Percentiles rank a stretch among this genome's conserved stretches.
Evolutionary conservation across 352 stramenopile species (phyloP).

Genomic region (Phytopythium vexans): DNA sequence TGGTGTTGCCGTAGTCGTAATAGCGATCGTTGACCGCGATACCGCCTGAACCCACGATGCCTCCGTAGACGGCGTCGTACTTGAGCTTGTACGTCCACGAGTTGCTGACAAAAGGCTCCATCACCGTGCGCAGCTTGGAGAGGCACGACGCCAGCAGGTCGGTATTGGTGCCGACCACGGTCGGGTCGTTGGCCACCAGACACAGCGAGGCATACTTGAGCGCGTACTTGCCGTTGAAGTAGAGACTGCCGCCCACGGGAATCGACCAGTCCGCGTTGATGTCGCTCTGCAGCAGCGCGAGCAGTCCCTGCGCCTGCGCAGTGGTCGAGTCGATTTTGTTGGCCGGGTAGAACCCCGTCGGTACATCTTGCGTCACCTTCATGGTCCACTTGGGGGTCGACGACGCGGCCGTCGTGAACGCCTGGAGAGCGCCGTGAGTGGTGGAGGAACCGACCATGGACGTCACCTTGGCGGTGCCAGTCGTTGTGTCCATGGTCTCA

Average conservation of each 20-base stretch:
- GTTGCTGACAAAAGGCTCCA: conserved; percentile 40
- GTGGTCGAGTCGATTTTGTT: conserved; percentile 19
- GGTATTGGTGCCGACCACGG: conserved; percentile 29
- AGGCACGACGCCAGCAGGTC: conserved; percentile 21
- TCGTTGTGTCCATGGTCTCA: conserved; percentile 48
- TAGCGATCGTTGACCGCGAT: conserved; percentile 36
- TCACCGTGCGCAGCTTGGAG: conserved; percentile 26
- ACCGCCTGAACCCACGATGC: conserved; percentile 40
- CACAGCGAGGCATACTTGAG: conserved; percentile 55
- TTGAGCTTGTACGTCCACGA: conserved; percentile 36
- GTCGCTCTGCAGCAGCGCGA: conserved; percentile 30
- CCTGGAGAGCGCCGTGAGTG: conserved; percentile 54
- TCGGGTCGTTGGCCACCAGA: conserved; percentile 35
- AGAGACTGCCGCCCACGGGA: conserved; percentile 39
- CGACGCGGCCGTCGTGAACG: conserved; percentile 40
- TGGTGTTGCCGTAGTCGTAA: conserved; percentile 52
- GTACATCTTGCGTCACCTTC: conserved; percentile 32
- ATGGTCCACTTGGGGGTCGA: conserved; percentile 42
- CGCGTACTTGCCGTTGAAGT: conserved; percentile 47
- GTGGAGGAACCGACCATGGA: conserved; percentile 29
- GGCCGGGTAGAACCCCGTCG: conserved; percentile 45
- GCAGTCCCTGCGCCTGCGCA: conserved; percentile 29
- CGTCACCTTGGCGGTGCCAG: conserved; percentile 18
- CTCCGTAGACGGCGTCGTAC: conserved; percentile 45
- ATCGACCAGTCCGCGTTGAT: conserved; percentile 40